These are phyloP conservation scores for Rubia yunnanensis DNA, from an alignment of 257 asterid species.

Conservation along the genomic window DNA sequence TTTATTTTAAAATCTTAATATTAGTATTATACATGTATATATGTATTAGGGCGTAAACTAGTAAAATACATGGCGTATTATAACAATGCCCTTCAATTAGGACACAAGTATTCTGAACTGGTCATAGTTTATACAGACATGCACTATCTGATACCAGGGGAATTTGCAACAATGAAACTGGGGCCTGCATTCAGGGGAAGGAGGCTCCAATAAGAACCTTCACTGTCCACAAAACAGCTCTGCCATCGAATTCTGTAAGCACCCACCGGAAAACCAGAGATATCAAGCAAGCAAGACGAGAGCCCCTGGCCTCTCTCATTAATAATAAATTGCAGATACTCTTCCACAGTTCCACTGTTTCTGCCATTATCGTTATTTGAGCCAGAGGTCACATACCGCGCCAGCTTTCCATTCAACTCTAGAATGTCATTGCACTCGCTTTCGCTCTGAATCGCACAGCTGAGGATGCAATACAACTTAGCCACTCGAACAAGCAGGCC, in stretches of 20 bases:
- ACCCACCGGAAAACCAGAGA: conserved; percentile 53
- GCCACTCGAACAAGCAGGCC: conserved; percentile 19
- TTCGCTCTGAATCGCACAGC: conserved; percentile 20
- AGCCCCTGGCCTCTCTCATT: conserved; percentile 64
- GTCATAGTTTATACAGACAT: background rate
- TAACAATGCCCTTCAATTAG: no score
- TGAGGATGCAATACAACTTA: conserved; percentile 57
- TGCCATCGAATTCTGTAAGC: conserved; percentile 67
- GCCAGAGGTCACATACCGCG: conserved; percentile 27
- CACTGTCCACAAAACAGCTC: conserved; percentile 46
- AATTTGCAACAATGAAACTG: conserved; percentile 24
- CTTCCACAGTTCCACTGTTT: conserved; percentile 19
- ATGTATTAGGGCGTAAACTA: no score
- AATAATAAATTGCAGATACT: conserved; percentile 39
- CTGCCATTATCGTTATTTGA: conserved; percentile 14
- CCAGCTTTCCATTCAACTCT: conserved; percentile 43
- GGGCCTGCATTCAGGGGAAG: conserved; percentile 51
- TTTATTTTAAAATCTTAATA: no score
- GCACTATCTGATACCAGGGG: conserved; percentile 3
- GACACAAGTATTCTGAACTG: background rate
- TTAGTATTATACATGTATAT: no score
- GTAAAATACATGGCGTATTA: no score
- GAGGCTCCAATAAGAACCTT: conserved; percentile 64
- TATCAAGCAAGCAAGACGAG: conserved; percentile 68
- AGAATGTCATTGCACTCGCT: conserved; percentile 34